These are phyloP conservation scores for Pseudozyma thailandica DNA, from an alignment of 1,284 basidiomycete species.

Conservation along the genomic window DNA sequence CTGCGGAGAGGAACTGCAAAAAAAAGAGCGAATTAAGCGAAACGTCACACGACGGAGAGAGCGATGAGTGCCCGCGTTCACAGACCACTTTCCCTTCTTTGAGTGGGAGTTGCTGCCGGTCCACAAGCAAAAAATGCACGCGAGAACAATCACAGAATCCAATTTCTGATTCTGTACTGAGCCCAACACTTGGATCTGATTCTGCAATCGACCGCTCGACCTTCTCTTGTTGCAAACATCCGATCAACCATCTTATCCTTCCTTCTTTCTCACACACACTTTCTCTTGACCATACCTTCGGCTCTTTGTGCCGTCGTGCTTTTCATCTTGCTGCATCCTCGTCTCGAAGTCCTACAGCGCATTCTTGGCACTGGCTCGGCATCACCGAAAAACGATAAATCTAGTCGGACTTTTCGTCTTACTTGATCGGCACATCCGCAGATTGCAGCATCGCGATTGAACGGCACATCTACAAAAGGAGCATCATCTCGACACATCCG, in stretches of 20 bases:
- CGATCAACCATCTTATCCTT: neutral
- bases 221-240: neutral
- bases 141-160: neutral
- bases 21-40: neutral
- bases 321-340: neutral
- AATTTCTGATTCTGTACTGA: neutral
- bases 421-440: no score
- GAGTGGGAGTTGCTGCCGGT: no score
- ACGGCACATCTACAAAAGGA: no score
- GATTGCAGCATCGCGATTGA: no score
- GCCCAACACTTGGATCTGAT: neutral
- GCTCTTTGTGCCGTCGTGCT: neutral
- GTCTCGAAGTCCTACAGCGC: neutral
- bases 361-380: neutral
- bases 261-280: neutral
- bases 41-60: slow-evolving; percentile 19
- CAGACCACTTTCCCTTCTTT: slow-evolving; percentile 7
- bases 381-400: neutral
- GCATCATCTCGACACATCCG: neutral
- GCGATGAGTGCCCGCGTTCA: neutral
- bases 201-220: neutral
- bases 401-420: no score
- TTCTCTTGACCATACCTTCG: neutral
- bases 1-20: slow-evolving; percentile 3
- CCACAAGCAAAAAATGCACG: neutral